A percentile compares a stretch with the other conserved stretches of the same genome.
These are phyloP conservation scores for Anthracocystis walkeri DNA, from an alignment of 1,284 basidiomycete genomes.

Conservation along the genomic window DNA sequence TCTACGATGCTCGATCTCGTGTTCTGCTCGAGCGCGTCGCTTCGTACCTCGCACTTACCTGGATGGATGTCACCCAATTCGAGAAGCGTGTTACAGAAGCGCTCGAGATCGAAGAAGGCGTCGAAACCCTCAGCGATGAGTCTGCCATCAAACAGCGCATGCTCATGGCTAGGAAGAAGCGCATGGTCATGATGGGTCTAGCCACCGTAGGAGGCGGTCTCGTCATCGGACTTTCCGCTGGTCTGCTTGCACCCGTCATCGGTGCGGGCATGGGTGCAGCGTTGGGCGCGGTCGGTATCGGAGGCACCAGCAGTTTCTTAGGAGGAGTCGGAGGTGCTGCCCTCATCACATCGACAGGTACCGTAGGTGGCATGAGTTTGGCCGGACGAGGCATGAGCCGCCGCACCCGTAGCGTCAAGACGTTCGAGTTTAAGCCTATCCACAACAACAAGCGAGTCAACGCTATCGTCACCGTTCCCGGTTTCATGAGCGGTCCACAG, in stretches of 20 bases:
- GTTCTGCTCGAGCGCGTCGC: conserved; percentile 66
- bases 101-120: conserved; percentile 67
- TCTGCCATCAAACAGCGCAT: conserved; percentile 53
- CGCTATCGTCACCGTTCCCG: conserved; percentile 65
- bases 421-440: conserved; percentile 68
- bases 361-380: conserved; percentile 63
- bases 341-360: conserved; percentile 68
- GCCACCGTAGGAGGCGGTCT: conserved; percentile 68
- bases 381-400: conserved; percentile 67
- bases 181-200: conserved; percentile 68
- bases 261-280: conserved; percentile 68
- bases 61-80: conserved; percentile 70
- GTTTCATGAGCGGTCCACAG: conserved; percentile 64
- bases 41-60: conserved; percentile 61
- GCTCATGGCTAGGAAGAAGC: conserved; percentile 54
- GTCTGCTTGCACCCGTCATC: conserved; percentile 66
- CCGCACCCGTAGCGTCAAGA: conserved; percentile 64
- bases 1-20: conserved; percentile 68
- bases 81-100: conserved; percentile 68
- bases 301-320: conserved; percentile 65
- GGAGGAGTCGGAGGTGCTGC: conserved; percentile 68
- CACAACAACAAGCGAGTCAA: conserved; percentile 70
- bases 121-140: conserved; percentile 59
- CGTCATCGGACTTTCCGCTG: conserved; percentile 68
- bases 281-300: conserved; percentile 66